phyloP scores from a whole-genome alignment of 805 yeast species.

The Suhomyces xylopsoci region DNA sequence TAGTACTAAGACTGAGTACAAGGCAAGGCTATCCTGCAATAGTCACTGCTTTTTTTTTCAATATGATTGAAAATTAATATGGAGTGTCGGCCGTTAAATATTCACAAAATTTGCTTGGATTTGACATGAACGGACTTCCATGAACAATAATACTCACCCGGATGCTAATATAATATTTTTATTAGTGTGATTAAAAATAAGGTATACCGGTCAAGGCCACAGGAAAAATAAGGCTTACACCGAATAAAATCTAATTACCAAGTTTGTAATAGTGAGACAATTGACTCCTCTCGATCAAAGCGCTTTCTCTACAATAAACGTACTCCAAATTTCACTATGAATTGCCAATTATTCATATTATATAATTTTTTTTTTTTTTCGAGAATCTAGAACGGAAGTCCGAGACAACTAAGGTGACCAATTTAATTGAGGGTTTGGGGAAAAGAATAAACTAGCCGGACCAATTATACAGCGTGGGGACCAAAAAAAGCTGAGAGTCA shows the following conservation, averaged over 20 bases:
- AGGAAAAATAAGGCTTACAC: not conserved
- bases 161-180: not conserved
- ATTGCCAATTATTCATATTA: not conserved
- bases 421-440: not conserved
- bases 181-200: not conserved
- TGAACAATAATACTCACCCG: not conserved
- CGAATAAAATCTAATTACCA: not conserved
- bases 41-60: not conserved
- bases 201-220: not conserved
- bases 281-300: not conserved
- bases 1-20: not conserved
- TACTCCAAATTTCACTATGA: not conserved
- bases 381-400: constrained; percentile 5
- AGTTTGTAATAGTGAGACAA: not conserved
- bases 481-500: not conserved
- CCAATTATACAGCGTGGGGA: not conserved
- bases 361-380: not conserved
- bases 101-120: not conserved
- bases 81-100: not conserved
- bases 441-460: not conserved
- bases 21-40: not conserved
- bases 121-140: not conserved
- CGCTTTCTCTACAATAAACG: not conserved
- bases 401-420: constrained; percentile 2
- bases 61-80: not conserved